Conservation (phyloP, 345 rosid species). For the Gossypium sturtianum region DNA sequence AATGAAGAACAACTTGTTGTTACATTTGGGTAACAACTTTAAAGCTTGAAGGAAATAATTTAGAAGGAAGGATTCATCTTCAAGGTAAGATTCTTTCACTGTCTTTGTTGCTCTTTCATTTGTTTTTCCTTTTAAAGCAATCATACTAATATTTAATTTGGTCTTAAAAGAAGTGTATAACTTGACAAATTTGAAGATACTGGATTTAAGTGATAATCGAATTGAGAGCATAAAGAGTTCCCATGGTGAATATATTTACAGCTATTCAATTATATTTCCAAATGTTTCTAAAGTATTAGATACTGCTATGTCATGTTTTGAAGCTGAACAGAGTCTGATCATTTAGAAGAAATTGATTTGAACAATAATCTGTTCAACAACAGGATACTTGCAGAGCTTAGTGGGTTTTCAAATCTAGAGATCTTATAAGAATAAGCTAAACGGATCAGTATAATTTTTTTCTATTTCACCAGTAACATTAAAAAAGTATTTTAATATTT, state of each 20-base stretch:
- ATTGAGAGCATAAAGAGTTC: neutral
- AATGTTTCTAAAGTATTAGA: neutral
- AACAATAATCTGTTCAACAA: neutral
- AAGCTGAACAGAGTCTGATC: neutral
- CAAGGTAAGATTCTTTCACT: neutral
- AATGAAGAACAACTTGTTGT: no score
- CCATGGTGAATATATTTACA: neutral
- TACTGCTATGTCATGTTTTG: neutral
- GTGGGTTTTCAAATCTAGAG: no score
- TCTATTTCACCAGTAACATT: no score
- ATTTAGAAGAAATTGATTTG: neutral
- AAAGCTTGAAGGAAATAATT: no score
- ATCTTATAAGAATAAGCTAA: accelerated
- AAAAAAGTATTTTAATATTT: no score
- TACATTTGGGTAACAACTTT: neutral
- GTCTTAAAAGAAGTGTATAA: neutral
- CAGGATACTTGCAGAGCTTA: no score
- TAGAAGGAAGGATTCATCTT: neutral
- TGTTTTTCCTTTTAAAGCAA: neutral
- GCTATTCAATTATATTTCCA: neutral
- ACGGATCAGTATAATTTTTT: no score
- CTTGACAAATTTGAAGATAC: neutral
- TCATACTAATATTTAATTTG: neutral
- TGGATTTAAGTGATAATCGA: neutral
- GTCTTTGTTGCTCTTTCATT: neutral